Conservation (phyloP, 805 yeast species). For the Cyberlindnera veronae region DNA sequence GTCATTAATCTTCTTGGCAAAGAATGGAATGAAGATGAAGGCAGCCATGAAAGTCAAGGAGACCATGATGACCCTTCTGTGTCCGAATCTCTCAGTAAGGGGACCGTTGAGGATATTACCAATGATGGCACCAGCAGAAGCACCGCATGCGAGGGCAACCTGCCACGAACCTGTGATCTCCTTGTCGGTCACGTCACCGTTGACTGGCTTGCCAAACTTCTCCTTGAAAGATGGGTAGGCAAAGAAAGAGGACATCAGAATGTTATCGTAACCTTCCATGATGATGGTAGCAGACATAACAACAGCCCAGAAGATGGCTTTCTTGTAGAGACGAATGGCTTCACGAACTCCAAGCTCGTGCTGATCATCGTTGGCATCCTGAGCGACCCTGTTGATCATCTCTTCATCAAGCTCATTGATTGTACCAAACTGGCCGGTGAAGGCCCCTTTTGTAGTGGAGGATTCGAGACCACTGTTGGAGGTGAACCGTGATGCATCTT, state of each 20-base stretch:
- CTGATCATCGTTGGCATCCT: conserved; percentile 18
- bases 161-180: conserved; percentile 43
- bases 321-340: conserved; percentile 16
- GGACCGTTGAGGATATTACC: conserved; percentile 28
- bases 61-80: conserved; percentile 32
- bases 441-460: not conserved
- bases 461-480: conserved; percentile 3
- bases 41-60: conserved; percentile 31
- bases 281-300: conserved; percentile 20
- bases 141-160: conserved; percentile 34
- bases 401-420: conserved; percentile 16
- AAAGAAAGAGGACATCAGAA: conserved; percentile 21
- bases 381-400: conserved; percentile 13
- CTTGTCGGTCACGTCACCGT: conserved; percentile 26
- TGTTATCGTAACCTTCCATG: conserved; percentile 26
- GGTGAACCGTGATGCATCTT: conserved; percentile 14
- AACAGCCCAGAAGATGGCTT: conserved; percentile 21
- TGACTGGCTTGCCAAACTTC: conserved; percentile 24
- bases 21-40: conserved; percentile 39
- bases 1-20: conserved; percentile 34
- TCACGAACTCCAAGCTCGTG: conserved; percentile 19
- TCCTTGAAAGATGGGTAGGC: conserved; percentile 24
- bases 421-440: conserved; percentile 4
- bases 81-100: conserved; percentile 35
- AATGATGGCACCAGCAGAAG: conserved; percentile 32